Percentiles rank a stretch among this genome's conserved stretches.
Conservation (phyloP, 2,329 filamentous ascomycete species). For the Pseudogymnoascus sp. region DNA sequence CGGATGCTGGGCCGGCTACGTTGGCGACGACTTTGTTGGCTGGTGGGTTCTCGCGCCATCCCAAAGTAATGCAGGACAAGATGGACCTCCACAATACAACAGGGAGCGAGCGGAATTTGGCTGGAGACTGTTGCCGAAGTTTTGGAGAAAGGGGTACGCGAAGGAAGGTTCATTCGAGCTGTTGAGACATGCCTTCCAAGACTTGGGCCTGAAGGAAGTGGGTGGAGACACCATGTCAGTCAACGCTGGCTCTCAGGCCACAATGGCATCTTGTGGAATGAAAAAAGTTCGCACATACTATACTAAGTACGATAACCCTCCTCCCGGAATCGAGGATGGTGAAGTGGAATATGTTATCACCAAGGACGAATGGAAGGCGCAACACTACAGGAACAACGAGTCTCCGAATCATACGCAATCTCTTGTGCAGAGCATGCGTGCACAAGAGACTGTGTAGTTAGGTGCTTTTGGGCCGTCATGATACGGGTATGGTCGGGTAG, state of each 20-base stretch:
- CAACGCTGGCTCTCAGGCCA: constrained; percentile 25
- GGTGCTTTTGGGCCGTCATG: neutral
- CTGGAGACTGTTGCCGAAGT: constrained; percentile 25
- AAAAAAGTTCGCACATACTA: neutral
- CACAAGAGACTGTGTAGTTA: neutral
- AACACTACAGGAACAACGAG: neutral
- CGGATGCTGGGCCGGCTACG: neutral
- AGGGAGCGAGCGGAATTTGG: constrained; percentile 24
- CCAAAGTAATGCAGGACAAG: constrained; percentile 10
- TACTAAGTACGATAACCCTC: constrained; percentile 5
- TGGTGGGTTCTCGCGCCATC: constrained; percentile 27
- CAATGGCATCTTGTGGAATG: constrained; percentile 7
- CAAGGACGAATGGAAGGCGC: neutral
- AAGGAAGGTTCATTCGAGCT: constrained; percentile 29
- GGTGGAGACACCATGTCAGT: constrained; percentile 29
- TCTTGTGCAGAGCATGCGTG: neutral
- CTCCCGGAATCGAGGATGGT: constrained; percentile 1
- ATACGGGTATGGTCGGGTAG: neutral
- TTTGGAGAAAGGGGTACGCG: constrained; percentile 28
- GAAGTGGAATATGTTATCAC: neutral
- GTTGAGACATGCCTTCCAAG: constrained; percentile 27
- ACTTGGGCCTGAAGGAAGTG: constrained; percentile 23
- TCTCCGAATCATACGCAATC: neutral
- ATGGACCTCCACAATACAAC: neutral
- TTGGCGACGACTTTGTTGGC: constrained; percentile 26